A percentile compares a stretch with the other conserved stretches of the same genome.
Evolutionary conservation across 768 basidiomycete species (phyloP).

Genomic region (Pulveroboletus sp.): DNA sequence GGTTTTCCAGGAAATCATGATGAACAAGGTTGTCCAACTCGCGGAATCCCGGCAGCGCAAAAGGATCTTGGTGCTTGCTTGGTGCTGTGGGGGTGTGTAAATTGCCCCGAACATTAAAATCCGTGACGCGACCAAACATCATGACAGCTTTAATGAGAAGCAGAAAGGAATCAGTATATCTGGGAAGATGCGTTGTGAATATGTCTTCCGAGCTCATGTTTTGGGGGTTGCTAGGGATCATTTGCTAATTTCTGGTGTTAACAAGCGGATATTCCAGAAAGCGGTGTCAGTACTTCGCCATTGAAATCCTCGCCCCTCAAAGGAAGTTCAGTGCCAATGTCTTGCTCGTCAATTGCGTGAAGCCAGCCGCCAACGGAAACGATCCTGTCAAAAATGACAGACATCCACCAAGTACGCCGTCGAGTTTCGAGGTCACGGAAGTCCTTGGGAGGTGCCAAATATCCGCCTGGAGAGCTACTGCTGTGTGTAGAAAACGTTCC

Average conservation of each 20-base stretch:
- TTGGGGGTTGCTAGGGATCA: constrained; percentile 73
- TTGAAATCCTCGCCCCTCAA: constrained; percentile 76
- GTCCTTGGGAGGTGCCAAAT: constrained; percentile 77
- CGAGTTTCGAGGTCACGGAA: constrained; percentile 73
- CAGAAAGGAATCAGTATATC: constrained; percentile 80
- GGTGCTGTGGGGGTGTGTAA: constrained; percentile 64
- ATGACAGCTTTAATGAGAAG: constrained; percentile 81
- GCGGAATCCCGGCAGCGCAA: constrained; percentile 61
- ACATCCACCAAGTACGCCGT: constrained; percentile 90
- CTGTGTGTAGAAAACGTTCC: constrained; percentile 75
- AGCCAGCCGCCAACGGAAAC: constrained; percentile 82
- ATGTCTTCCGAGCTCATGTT: constrained; percentile 60
- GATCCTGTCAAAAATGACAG: constrained; percentile 82
- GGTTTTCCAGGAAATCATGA: constrained; percentile 62
- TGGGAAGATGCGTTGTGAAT: constrained; percentile 67
- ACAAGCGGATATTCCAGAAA: constrained; percentile 3
- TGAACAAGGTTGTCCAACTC: constrained; percentile 69
- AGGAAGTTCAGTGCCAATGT: constrained; percentile 82
- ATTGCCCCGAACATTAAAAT: constrained; percentile 77
- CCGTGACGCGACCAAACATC: constrained; percentile 83
- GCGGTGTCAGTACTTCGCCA: constrained; percentile 49
- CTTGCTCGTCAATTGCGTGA: constrained; percentile 79
- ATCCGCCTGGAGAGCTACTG: constrained; percentile 70
- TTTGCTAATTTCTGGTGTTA: constrained; percentile 40
- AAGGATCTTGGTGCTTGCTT: constrained; percentile 74